Conservation (phyloP, 1,284 basidiomycete genomes). For the Baeospora myosura region DNA sequence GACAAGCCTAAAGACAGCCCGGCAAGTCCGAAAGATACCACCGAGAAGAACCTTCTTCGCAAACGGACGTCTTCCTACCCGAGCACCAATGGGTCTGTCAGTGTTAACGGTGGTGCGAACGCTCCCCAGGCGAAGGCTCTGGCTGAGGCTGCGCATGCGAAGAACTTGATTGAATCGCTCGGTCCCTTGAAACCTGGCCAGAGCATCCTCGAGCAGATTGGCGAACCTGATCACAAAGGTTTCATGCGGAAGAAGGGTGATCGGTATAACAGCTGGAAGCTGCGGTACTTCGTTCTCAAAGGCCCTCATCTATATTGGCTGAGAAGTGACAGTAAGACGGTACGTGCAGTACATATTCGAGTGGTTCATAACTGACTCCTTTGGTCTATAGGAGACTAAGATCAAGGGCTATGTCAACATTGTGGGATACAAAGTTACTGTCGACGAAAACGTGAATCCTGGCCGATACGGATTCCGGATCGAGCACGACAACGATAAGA, state of each 20-base stretch:
- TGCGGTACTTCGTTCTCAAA: constrained; percentile 91
- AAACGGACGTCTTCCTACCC: constrained; percentile 42
- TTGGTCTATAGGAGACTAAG: constrained; percentile 73
- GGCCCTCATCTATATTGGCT: constrained; percentile 85
- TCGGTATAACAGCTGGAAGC: constrained; percentile 90
- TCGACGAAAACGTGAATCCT: constrained; percentile 88
- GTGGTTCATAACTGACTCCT: constrained; percentile 1
- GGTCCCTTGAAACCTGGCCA: constrained; percentile 50
- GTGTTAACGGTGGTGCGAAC: neutral
- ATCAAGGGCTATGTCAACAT: constrained; percentile 96
- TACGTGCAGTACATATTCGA: too few species aligned
- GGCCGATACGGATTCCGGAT: constrained; percentile 95
- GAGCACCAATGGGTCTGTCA: constrained; percentile 1
- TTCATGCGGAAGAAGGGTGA: constrained; percentile 98
- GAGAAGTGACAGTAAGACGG: constrained; percentile 60
- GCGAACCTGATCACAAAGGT: constrained; percentile 79
- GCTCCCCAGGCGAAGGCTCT: neutral
- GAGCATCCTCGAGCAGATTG: constrained; percentile 83
- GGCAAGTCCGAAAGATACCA: neutral
- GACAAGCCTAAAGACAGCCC: constrained; percentile 13
- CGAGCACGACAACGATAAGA: constrained; percentile 81
- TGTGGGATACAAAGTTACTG: constrained; percentile 86
- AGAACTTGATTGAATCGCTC: constrained; percentile 12
- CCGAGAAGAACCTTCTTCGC: constrained; percentile 28
- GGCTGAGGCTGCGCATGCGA: neutral